Percentiles rank a stretch among this genome's conserved stretches.
Conservation (phyloP, 345 rosid genomes). For the Arabis alpina region DNA sequence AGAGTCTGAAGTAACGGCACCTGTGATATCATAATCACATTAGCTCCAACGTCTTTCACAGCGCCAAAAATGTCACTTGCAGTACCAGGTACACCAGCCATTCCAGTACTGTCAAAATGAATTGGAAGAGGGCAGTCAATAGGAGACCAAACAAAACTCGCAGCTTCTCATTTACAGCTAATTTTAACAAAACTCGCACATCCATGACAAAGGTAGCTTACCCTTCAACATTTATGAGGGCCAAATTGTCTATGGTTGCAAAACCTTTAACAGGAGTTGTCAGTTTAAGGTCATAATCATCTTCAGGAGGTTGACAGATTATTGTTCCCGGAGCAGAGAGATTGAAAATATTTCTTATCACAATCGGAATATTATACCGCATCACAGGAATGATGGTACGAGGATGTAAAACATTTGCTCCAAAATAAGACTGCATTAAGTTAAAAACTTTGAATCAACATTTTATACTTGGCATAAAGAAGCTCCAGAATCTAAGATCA, state of each 20-base stretch:
- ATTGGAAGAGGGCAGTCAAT: conserved; percentile 11
- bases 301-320: conserved; percentile 67
- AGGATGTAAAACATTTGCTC: conserved; percentile 98
- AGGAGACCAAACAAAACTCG: background rate
- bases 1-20: conserved; percentile 37
- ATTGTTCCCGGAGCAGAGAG: conserved; percentile 89
- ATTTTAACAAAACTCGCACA: background rate
- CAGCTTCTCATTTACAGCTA: background rate
- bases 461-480: conserved; percentile 14
- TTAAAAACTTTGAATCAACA: conserved; percentile 36
- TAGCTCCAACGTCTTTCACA: conserved; percentile 98
- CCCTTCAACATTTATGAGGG: conserved; percentile 99
- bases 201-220: conserved; percentile 39
- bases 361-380: conserved; percentile 89
- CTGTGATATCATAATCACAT: conserved; percentile 99
- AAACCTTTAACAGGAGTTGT: conserved; percentile 87
- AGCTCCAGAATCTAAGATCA: conserved; percentile 27
- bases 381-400: conserved; percentile 98
- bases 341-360: conserved; percentile 89
- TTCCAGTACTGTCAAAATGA: conserved; percentile 75
- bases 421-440: conserved; percentile 93
- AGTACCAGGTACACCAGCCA: conserved; percentile 99
- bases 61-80: conserved; percentile 90
- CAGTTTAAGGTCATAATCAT: conserved; percentile 50
- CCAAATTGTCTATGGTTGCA: conserved; percentile 96